Evolutionary conservation across 2,329 filamentous ascomycete species (phyloP).

Genomic region (Mycosphaerelloides madeirae): DNA sequence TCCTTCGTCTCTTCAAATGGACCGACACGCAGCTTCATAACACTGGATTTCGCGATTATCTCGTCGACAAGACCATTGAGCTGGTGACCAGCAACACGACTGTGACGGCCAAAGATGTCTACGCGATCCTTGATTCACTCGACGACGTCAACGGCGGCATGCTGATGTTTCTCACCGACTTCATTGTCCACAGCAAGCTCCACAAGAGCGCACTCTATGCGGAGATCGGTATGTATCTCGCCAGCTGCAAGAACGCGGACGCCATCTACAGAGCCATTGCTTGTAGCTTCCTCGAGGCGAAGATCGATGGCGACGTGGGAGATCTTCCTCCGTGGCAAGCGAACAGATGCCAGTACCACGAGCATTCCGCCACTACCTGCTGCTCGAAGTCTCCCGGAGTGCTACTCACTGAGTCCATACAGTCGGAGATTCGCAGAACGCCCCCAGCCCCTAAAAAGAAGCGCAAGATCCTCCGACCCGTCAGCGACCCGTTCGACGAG

Average conservation of each 20-base stretch:
- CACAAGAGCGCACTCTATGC: neutral
- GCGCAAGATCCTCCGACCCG: neutral
- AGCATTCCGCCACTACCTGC: neutral
- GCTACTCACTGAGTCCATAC: neutral
- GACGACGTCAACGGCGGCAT: conserved; percentile 1
- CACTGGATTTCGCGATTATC: conserved; percentile 1
- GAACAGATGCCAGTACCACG: neutral
- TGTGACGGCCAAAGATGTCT: neutral
- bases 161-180: neutral
- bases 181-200: neutral
- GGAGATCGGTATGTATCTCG: neutral
- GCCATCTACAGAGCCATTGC: neutral
- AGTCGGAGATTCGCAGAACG: neutral
- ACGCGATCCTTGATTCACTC: neutral
- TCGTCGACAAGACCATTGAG: neutral
- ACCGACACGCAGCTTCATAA: neutral
- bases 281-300: neutral
- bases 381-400: neutral
- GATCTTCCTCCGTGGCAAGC: neutral
- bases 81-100: neutral
- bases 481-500: neutral
- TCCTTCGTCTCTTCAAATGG: neutral
- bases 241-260: neutral
- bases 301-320: neutral
- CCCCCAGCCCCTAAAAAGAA: neutral